A percentile compares a stretch with the other conserved stretches of the same genome.
Evolutionary conservation across 331 rosid genomes (phyloP).

Genomic region (Rosa hybrid): DNA sequence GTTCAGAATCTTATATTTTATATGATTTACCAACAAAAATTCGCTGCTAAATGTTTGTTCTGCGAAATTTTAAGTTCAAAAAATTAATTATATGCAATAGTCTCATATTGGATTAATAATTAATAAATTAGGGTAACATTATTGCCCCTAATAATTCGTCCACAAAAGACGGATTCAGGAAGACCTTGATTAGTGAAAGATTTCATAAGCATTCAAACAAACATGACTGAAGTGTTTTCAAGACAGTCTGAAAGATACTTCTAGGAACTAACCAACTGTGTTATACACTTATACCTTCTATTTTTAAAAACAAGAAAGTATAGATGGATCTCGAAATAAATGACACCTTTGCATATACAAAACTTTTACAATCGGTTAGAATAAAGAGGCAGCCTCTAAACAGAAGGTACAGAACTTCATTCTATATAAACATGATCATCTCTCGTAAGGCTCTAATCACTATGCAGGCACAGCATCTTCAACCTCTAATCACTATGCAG

Average conservation of each 20-base stretch:
- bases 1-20: too few species aligned
- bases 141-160: too few species aligned
- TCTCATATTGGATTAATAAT: too few species aligned
- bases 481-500: conserved; percentile 15
- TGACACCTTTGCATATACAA: conserved; percentile 14
- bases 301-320: not conserved
- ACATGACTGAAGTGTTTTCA: not conserved
- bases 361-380: not conserved
- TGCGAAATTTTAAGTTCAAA: too few species aligned
- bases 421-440: not conserved
- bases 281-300: not conserved
- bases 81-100: too few species aligned
- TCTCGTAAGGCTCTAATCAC: not conserved
- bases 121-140: too few species aligned
- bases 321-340: not conserved
- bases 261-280: not conserved
- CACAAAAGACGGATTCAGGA: not conserved
- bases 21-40: too few species aligned
- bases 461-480: conserved; percentile 25
- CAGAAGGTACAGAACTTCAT: not conserved
- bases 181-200: not conserved
- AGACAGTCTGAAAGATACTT: not conserved
- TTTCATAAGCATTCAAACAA: not conserved
- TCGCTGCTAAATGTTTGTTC: too few species aligned
- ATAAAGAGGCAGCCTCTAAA: not conserved